Base-by-base conservation (phyloP, 1,284 basidiomycete species). In the Puccinia horiana region DNA sequence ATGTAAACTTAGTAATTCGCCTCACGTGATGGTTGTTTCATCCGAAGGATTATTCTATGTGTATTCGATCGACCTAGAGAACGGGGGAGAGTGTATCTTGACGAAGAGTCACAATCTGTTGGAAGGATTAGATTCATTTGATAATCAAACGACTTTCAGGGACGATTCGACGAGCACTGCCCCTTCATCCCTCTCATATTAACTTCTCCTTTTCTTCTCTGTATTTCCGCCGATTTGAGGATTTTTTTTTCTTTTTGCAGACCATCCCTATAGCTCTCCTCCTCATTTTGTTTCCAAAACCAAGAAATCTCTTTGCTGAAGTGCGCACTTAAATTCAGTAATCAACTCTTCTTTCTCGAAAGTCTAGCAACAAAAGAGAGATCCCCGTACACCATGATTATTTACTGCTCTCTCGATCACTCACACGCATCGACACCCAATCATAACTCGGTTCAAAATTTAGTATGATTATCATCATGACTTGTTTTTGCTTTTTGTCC, bases 11-110 rank as follows among this genome's bases (percentile, higher is more conserved):
- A 95, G 94, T 20, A 95, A 94, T 14, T 93, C 94, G 87, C 96
- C 96, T 0, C 95, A 98, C 84, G 93, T 98, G 6, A 97, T 98
- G 94, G 95, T 98, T 16, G 92, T 98, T 76, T 95, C 95, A 0
- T 94, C 94, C 0, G 95, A 98, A 84, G 96, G 96, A 0, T 93
- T 94, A 85, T 97, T 98, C 87, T 98, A 98, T 86, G 92, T 92
- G 11, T 99, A 99, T 88, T 93, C 91, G 85, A 96, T 99, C 85
- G 96, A 99, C 87, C 88, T 99, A 79, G 96, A 99, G 87, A 92
- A 93, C 77, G 97, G 97, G 14, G 97, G 96, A 3, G 96, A 99
- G 87, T 98, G 97, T 85, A 90, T 93, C 11, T 87, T 99, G 84
- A 92, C 94, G 90, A 97, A 97, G 88, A 95, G 96, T 87, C 96